phyloP scores from a whole-genome alignment of 331 rosid genomes.

The Phaseolus coccineus region DNA sequence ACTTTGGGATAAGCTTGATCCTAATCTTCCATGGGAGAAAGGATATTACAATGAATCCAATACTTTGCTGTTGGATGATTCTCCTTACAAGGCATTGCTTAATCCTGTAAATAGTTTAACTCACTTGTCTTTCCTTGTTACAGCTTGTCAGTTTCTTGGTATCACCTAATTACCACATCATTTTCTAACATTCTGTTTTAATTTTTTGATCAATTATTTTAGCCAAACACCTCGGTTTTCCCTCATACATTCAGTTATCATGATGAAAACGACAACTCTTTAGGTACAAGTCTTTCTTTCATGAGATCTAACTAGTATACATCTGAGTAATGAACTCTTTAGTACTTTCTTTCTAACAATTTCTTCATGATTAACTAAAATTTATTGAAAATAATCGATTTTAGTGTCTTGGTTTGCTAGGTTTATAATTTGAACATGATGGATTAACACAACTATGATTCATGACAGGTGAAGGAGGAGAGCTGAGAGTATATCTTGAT shows the following conservation, averaged over 20 bases:
- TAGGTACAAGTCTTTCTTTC: constrained; percentile 57
- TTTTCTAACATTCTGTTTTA: background rate
- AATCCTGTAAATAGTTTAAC: constrained; percentile 65
- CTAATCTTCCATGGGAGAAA: constrained; percentile 74
- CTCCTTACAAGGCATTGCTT: constrained; percentile 80
- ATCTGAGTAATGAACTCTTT: background rate
- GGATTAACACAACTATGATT: background rate
- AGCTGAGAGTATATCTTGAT: constrained; percentile 41
- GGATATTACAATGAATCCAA: constrained; percentile 67
- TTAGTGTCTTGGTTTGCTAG: no score
- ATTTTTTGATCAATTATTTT: constrained; percentile 26
- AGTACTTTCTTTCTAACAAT: background rate
- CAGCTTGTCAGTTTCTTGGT: background rate
- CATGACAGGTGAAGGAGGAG: constrained; percentile 42
- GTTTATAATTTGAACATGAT: no score
- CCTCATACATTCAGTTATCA: constrained; percentile 65
- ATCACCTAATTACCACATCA: background rate
- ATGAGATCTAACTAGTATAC: background rate
- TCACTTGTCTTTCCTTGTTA: background rate
- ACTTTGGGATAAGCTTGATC: constrained; percentile 75
- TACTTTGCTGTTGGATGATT: constrained; percentile 78
- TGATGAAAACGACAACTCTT: constrained; percentile 53
- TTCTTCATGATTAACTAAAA: no score
- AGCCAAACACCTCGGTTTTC: constrained; percentile 70
- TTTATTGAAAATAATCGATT: no score